phyloP scores from a whole-genome alignment of 2,329 filamentous ascomycete genomes.

The Xylariaceae sp. region DNA sequence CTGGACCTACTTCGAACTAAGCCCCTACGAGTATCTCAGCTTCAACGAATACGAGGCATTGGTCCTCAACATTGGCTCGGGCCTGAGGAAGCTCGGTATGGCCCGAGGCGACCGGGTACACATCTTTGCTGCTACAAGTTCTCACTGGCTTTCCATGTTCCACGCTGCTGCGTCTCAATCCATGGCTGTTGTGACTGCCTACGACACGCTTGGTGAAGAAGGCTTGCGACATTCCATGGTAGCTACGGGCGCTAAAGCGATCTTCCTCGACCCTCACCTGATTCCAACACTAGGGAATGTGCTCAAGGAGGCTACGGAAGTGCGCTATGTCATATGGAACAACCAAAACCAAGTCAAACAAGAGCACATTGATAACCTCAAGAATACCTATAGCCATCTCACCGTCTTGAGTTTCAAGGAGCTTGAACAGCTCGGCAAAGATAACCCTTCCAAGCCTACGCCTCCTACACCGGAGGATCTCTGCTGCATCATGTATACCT shows the following conservation, averaged over 20 bases:
- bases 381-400: slow-evolving; percentile 43
- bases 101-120: slow-evolving; percentile 64
- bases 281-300: slow-evolving; percentile 52
- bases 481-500: slow-evolving; percentile 69
- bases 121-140: slow-evolving; percentile 69
- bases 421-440: slow-evolving; percentile 47
- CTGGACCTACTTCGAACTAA: slow-evolving; percentile 84
- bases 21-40: slow-evolving; percentile 68
- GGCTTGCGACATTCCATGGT: slow-evolving; percentile 65
- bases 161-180: slow-evolving; percentile 63
- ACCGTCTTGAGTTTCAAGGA: slow-evolving; percentile 48
- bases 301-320: slow-evolving; percentile 45
- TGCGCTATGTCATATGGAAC: slow-evolving; percentile 51
- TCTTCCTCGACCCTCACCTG: slow-evolving; percentile 71
- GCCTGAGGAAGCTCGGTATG: slow-evolving; percentile 67
- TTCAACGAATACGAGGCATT: slow-evolving; percentile 74
- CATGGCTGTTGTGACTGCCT: slow-evolving; percentile 72
- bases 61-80: slow-evolving; percentile 61
- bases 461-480: slow-evolving; percentile 68
- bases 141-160: slow-evolving; percentile 47
- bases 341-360: slow-evolving; percentile 48
- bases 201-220: slow-evolving; percentile 69
- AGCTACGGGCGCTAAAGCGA: slow-evolving; percentile 63
- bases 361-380: slow-evolving; percentile 44
- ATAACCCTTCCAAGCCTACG: slow-evolving; percentile 62